Evolutionary conservation across 2,329 filamentous ascomycete species (phyloP).

Genomic region (Thermothelomyces thermophilus): DNA sequence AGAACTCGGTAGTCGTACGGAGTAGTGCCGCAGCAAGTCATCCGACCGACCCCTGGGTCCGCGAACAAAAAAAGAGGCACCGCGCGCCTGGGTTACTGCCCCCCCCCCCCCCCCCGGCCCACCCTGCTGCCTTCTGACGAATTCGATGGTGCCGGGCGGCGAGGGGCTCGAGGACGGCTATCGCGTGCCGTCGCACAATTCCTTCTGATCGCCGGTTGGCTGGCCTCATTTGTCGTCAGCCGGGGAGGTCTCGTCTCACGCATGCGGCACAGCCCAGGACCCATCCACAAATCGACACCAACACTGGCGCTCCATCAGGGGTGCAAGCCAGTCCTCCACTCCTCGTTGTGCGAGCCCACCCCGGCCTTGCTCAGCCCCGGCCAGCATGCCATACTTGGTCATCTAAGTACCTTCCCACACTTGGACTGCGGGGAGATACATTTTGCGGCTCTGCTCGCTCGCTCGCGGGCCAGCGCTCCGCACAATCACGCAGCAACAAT

Average conservation of each 20-base stretch:
- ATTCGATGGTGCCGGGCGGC: no score
- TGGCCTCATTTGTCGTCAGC: not conserved
- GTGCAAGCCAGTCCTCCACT: not conserved
- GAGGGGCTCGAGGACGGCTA: no score
- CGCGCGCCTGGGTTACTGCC: no score
- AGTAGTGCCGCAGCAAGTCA: no score
- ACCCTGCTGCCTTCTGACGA: no score
- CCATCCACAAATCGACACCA: not conserved
- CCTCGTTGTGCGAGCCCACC: not conserved
- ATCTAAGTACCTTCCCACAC: not conserved
- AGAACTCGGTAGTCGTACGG: no score
- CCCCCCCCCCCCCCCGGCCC: no score
- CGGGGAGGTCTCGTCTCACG: not conserved
- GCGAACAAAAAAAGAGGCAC: no score
- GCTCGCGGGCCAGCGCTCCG: not conserved
- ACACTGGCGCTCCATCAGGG: not conserved
- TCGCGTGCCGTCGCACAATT: no score
- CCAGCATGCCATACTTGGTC: not conserved
- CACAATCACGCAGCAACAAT: not conserved
- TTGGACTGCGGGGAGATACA: not conserved
- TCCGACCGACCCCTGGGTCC: no score
- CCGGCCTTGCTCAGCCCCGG: constrained; percentile 5
- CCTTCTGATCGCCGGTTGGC: not conserved
- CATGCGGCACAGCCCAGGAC: not conserved
- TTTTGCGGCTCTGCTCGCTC: constrained; percentile 6